Conservation (phyloP, 768 basidiomycete species). For the Pholiota microspora region DNA sequence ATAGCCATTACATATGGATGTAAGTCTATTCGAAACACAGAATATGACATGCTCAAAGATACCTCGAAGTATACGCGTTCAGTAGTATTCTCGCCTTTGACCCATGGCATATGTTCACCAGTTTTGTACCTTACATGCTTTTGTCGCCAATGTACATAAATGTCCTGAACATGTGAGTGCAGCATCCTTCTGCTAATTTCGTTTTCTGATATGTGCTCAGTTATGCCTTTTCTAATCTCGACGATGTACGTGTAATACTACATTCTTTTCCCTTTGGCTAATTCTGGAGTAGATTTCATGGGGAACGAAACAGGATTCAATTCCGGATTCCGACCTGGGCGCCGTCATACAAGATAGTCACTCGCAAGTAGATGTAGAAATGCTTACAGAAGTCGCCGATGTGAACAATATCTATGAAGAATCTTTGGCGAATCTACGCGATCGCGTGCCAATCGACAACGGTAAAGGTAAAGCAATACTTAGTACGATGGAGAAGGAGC, state of each 20-base stretch:
- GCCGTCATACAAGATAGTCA: slow-evolving; percentile 78
- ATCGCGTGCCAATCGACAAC: slow-evolving; percentile 30
- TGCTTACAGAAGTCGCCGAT: slow-evolving; percentile 78
- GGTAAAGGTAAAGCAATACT: slow-evolving; percentile 25
- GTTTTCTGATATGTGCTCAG: slow-evolving; percentile 32
- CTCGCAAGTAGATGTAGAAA: slow-evolving; percentile 84
- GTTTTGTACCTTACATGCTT: slow-evolving; percentile 84
- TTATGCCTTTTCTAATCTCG: slow-evolving; percentile 83
- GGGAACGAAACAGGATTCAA: slow-evolving; percentile 92
- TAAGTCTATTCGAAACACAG: slow-evolving; percentile 30
- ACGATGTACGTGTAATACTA: slow-evolving; percentile 56
- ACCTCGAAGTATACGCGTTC: slow-evolving; percentile 62
- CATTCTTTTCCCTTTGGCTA: background rate
- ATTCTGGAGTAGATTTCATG: slow-evolving; percentile 67
- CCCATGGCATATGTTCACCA: slow-evolving; percentile 95
- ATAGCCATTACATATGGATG: slow-evolving; percentile 83
- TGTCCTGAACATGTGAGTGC: slow-evolving; percentile 68
- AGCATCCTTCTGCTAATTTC: background rate
- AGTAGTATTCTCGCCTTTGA: slow-evolving; percentile 85
- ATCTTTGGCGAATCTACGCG: slow-evolving; percentile 65
- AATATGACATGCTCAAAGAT: background rate
- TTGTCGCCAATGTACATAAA: slow-evolving; percentile 82
- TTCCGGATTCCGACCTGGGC: slow-evolving; percentile 75
- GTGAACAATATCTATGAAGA: slow-evolving; percentile 85
- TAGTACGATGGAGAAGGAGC: slow-evolving; percentile 62